Evolutionary conservation across 345 rosid genomes (phyloP), one percentile per base, ranked within the genome.

Genomic region (Salix koriyanagi): DNA sequence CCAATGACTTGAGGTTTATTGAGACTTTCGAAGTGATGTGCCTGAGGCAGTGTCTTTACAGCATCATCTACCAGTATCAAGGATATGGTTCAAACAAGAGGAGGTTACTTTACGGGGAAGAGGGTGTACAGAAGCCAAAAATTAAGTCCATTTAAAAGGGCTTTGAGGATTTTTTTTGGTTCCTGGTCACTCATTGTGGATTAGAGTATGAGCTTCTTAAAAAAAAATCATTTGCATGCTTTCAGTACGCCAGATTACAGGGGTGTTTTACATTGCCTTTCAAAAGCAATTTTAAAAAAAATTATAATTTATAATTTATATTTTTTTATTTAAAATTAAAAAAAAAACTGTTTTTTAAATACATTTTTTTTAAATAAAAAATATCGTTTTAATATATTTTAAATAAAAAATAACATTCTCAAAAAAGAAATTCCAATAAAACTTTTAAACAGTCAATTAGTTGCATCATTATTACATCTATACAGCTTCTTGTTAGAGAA

Each of bases 41-140:
- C 69, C 80, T 91, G 61, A 86, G 79, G 86, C 94, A 87, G 72
- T 91, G 91, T 71, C 88, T 91, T 0, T 79, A 84, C 84, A 89
- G 90, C 87, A 73, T 89, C 36, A 89, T 93, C 78, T 91, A 88
- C 84, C 93, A 84, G 78, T 91, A 91, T 84, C 92, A 90, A 70
- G 97, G 91, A 30, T 88, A 88, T 25, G 83, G 86, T 52, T 90
- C 89, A 62, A 86, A 88, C 26, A 89, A 84, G 79, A 90, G 98
- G 82, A 79, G 90, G 76, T 73, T 93, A 84, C 85, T 88, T n/a
- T 85, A 87, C 79, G 67, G 77, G 48, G 97, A 90, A 76, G 93
- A 93, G 28, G 84, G 73, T 69, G 61, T 85, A 73, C 88, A 82
- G 76, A 88, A 87, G 62, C 81, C 94, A 48, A 90, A 41, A 34